Base-by-base conservation (phyloP, 192 early-diverging fungal species). In the Umbelopsis isabellina region DNA sequence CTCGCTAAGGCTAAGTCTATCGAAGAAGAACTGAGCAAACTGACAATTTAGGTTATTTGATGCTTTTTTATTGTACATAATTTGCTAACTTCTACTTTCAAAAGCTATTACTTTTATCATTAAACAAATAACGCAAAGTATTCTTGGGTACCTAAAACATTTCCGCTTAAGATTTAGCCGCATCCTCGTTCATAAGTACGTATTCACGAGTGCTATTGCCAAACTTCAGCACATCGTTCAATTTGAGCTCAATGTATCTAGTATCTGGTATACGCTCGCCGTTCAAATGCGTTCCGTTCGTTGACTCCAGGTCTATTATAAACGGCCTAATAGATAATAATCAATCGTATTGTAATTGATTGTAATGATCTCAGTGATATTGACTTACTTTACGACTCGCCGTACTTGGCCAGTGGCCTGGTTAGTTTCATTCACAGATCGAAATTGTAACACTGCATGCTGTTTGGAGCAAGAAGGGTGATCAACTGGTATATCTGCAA, bases 401-500 rank as follows among this genome's bases (percentile, higher is more conserved):
- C 69, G 75, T 2, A 75, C 33, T 30, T 87, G 76, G 1, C 87
- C 85, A 35, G 76, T 74, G 10, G n/a, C 20, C 4, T 80, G 65
- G 53, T 90, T 78, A 0, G 71, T 87, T 11, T 85, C 76, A 13
- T 74, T 80, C 5, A 91, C 75, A 52, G 87, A 90, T 50, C 95
- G 88, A 77, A 85, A 97, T 75, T 98, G 97, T 35, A 98, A 73
- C 1, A 92, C 97, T 3, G 95, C 94, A 72, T 98, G 97, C 78
- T 98, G 97, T 68, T 91, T 92, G 5, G 94, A 96, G 73, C 93
- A 95, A 5, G 94, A 96, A 16, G 94, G 96, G 69, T 98, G 97
- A 80, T 98, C 97, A 4, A 93, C 87, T 1, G 97, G 96, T 41
- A 98, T 89, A 82, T 98, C 97, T 3, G 90, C 93, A 27, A 98